Conservation (phyloP, 352 stramenopile genomes). For the Globisporangium radiosum region DNA sequence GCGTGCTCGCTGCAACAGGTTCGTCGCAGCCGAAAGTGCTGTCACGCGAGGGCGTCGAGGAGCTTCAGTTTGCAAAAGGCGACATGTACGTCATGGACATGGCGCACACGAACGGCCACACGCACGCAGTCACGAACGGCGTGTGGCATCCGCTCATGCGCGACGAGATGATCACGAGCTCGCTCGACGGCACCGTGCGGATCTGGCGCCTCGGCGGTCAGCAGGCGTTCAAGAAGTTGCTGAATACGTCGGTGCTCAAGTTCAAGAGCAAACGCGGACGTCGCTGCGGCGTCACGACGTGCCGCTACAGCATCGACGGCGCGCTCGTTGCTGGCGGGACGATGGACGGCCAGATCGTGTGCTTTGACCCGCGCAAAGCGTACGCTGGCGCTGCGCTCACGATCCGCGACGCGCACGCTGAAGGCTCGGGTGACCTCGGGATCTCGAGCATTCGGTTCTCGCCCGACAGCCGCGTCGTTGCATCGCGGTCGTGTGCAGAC, state of each 20-base stretch:
- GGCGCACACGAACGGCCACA: conserved; percentile 79
- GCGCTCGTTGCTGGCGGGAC: conserved; percentile 53
- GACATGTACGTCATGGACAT: conserved; percentile 88
- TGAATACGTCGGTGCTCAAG: conserved; percentile 80
- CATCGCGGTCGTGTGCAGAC: conserved; percentile 65
- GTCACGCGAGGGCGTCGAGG: conserved; percentile 67
- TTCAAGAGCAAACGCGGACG: conserved; percentile 73
- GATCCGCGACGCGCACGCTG: conserved; percentile 64
- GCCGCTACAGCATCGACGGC: conserved; percentile 59
- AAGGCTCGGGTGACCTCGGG: conserved; percentile 58
- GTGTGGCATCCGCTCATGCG: conserved; percentile 61
- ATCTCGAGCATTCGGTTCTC: conserved; percentile 77
- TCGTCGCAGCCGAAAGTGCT: conserved; percentile 77
- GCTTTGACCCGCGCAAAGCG: conserved; percentile 63
- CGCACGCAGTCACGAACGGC: conserved; percentile 60
- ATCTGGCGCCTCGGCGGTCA: conserved; percentile 72
- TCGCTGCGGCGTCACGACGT: conserved; percentile 67
- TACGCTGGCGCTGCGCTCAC: conserved; percentile 57
- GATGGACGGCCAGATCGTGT: conserved; percentile 77
- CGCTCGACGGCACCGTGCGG: conserved; percentile 71
- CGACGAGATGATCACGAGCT: conserved; percentile 77
- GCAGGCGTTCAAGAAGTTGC: conserved; percentile 64
- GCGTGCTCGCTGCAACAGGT: conserved; percentile 56
- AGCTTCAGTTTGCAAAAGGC: conserved; percentile 74
- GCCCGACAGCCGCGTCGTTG: conserved; percentile 49